A percentile compares a stretch with the other conserved stretches of the same genome.
Evolutionary conservation across 805 yeast species (phyloP).

Genomic region (Myxozyma lipomycoides): DNA sequence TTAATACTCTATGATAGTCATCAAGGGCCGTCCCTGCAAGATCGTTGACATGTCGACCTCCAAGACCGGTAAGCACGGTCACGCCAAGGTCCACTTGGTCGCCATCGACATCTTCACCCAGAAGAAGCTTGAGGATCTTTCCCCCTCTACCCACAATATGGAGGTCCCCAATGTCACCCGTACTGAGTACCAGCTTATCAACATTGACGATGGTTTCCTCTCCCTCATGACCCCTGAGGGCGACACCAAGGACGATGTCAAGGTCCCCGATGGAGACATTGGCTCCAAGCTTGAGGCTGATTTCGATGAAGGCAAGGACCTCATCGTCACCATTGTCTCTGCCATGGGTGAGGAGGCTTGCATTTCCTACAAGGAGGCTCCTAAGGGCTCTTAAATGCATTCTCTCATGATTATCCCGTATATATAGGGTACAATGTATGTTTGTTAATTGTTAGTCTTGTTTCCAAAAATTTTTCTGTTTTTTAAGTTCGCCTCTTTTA

Average conservation of each 20-base stretch:
- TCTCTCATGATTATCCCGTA: not conserved
- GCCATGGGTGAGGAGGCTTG: conserved; percentile 99
- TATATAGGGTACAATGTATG: too few species aligned
- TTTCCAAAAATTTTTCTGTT: not conserved
- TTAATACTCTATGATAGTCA: conserved; percentile 40
- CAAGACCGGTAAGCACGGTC: conserved; percentile 99
- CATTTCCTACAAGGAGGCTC: conserved; percentile 97
- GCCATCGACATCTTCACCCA: conserved; percentile 98
- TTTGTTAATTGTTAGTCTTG: too few species aligned
- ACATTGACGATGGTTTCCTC: conserved; percentile 97
- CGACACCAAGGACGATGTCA: conserved; percentile 98
- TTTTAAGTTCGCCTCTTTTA: not conserved
- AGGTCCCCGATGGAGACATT: conserved; percentile 95
- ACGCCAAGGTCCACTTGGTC: conserved; percentile 99
- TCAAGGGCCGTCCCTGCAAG: conserved; percentile 98
- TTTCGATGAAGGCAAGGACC: conserved; percentile 97
- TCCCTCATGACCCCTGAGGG: conserved; percentile 96
- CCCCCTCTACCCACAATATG: conserved; percentile 99
- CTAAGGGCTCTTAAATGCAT: conserved; percentile 46
- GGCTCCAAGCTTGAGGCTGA: conserved; percentile 90
- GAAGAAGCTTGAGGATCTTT: conserved; percentile 98
- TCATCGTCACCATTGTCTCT: conserved; percentile 91
- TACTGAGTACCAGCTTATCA: conserved; percentile 91
- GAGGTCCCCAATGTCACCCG: conserved; percentile 97
- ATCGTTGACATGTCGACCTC: conserved; percentile 99